Conservation (phyloP, 192 early-diverging fungal species). For the Podila horticola region DNA sequence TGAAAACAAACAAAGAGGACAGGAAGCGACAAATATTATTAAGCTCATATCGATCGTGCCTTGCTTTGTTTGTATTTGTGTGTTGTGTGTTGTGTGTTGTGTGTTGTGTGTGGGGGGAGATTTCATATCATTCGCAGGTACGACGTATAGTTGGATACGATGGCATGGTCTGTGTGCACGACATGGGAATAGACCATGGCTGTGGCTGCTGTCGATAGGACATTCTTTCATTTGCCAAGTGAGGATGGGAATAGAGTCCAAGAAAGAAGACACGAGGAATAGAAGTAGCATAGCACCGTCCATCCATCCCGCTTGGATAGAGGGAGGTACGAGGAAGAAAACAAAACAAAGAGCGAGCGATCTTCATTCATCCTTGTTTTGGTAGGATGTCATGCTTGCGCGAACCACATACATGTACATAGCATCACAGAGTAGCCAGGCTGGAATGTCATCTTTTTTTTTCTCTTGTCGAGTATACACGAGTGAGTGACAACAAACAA, state of each 20-base stretch:
- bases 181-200: background rate
- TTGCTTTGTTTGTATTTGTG: background rate
- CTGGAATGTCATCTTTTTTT: too few species aligned
- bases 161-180: background rate
- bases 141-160: background rate
- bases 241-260: background rate
- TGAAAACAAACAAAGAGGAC: background rate
- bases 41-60: background rate
- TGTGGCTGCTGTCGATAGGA: background rate
- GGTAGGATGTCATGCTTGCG: background rate
- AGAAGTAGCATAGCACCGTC: slow-evolving; percentile 2
- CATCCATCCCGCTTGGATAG: background rate
- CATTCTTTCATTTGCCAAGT: background rate
- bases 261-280: background rate
- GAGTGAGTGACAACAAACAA: too few species aligned
- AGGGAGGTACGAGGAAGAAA: too few species aligned
- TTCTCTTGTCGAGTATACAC: too few species aligned
- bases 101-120: background rate
- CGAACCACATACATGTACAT: background rate
- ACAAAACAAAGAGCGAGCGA: background rate
- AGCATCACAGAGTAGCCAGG: background rate
- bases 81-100: background rate
- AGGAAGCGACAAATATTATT: background rate
- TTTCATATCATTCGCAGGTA: background rate
- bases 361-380: slow-evolving; percentile 36